Percentiles rank a stretch among this genome's conserved stretches.
Conservation (phyloP, 352 stramenopile genomes). For the Globisporangium apiculatum region DNA sequence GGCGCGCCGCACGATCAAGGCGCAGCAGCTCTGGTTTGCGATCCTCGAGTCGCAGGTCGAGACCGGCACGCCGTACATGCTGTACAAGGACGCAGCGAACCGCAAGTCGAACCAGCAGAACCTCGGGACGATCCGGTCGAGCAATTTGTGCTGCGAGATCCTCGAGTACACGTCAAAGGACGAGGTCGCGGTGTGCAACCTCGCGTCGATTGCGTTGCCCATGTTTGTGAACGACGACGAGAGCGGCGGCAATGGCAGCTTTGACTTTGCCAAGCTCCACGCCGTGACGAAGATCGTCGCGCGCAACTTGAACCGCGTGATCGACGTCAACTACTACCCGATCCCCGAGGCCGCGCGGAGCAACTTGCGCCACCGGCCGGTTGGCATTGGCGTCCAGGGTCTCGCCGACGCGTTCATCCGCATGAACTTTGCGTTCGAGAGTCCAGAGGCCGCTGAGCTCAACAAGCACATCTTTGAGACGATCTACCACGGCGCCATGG, state of each 20-base stretch:
- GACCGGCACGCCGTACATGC: conserved; percentile 99
- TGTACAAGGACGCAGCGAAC: conserved; percentile 99
- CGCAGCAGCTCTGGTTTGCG: conserved; percentile 97
- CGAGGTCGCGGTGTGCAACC: conserved; percentile 98
- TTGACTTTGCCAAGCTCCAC: conserved; percentile 96
- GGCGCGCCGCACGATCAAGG: conserved; percentile 94
- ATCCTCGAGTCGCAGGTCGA: conserved; percentile 99
- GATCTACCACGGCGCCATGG: conserved; percentile 97
- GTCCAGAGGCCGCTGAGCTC: conserved; percentile 79
- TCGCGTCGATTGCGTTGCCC: conserved; percentile 95
- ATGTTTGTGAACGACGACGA: conserved; percentile 88
- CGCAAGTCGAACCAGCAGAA: conserved; percentile 99
- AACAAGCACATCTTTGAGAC: conserved; percentile 99
- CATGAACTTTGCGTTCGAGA: conserved; percentile 97
- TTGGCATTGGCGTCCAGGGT: conserved; percentile 98
- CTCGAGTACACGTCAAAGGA: conserved; percentile 97
- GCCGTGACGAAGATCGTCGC: conserved; percentile 95
- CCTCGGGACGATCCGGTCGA: conserved; percentile 98
- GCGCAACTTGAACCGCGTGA: conserved; percentile 98
- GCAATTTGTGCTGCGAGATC: conserved; percentile 99
- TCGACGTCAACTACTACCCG: conserved; percentile 99
- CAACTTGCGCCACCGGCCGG: conserved; percentile 97
- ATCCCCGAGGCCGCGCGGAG: conserved; percentile 82
- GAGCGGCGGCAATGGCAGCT: conserved; percentile 23
- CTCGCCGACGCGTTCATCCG: conserved; percentile 97